These are phyloP conservation scores for Suhomyces maxii DNA, from an alignment of 1,139 yeast genomes.

Conservation along the genomic window DNA sequence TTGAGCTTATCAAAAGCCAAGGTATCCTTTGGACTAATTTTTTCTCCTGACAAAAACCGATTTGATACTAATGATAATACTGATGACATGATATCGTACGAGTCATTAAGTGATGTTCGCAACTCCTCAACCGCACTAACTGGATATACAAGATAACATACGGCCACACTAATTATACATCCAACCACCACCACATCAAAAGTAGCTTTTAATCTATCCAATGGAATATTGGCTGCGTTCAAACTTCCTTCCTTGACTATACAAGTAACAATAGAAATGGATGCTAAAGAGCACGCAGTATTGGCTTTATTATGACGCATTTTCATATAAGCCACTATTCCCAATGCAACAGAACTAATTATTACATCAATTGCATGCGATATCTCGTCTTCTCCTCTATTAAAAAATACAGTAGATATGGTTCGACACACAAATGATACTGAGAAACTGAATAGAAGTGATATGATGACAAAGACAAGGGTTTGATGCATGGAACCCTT, in stretches of 20 bases:
- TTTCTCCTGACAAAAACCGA: constrained; percentile 55
- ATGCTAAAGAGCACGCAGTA: constrained; percentile 78
- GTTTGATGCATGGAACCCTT: constrained; percentile 83
- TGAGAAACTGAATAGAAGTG: constrained; percentile 57
- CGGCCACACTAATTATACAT: constrained; percentile 53
- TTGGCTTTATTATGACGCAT: constrained; percentile 67
- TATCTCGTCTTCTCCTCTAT: constrained; percentile 47
- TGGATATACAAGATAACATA: constrained; percentile 68
- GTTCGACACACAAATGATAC: constrained; percentile 58
- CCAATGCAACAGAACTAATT: constrained; percentile 57
- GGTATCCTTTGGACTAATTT: constrained; percentile 39
- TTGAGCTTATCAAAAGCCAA: constrained; percentile 40
- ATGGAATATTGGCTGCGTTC: constrained; percentile 61
- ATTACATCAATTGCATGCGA: constrained; percentile 61
- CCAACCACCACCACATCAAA: constrained; percentile 65
- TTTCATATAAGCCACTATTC: constrained; percentile 67
- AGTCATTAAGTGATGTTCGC: constrained; percentile 49
- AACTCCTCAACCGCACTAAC: constrained; percentile 53
- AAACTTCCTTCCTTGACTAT: constrained; percentile 76
- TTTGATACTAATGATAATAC: constrained; percentile 51
- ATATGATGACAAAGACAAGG: constrained; percentile 55
- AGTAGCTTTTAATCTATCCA: constrained; percentile 54
- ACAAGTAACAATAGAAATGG: constrained; percentile 69
- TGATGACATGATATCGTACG: constrained; percentile 55
- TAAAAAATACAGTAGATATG: constrained; percentile 49